Evolutionary conservation across 257 asterid species (phyloP), one percentile per base, ranked within the genome.

Genomic region (Sherardia arvensis): DNA sequence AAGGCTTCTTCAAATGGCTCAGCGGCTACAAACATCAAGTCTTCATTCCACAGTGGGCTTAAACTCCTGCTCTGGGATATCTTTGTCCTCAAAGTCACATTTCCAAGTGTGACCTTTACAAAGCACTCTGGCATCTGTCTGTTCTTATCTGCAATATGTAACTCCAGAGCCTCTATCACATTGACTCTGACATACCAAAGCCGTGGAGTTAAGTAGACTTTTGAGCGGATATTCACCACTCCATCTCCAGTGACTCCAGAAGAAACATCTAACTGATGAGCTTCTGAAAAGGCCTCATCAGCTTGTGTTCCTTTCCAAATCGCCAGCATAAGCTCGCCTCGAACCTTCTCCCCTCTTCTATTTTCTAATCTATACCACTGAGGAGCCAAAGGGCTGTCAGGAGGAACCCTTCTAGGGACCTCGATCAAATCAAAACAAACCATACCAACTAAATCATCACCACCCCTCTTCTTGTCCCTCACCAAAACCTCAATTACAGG

Each of bases 301-400:
- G 95, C 98, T 60, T 91, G 97, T 8, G 97, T 92, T 25, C 98
- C 95, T 65, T 82, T 68, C 98, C 98, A 92, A 45, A 85, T 53
- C 8, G 95, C 92, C 60, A 88, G 54, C 97, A 92, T 92, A 30
- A 88, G 51, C 34, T 88, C 97, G 25, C 98, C 98, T 22, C 61
- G 62, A 26, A 80, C 85, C 62, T 85, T 81, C 5, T 77, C 84
- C 1, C 86, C 85, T 17, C 36, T 74, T 64, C 29, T 73, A 28
- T 83, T 84, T 72, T 81, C 98, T 68, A 88, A 48, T 66, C 85
- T 67, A 49, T 86, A 88, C 98, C 98, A 88, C 56, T 91, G 90
- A 2, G 96, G 91, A n/a, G 98, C 98, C 77, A 92, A 63, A 3
- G 97, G 98, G 20, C 96, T 85, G 61, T 92, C 98, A 18, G 98